Evolutionary conservation across 441 rosid genomes (phyloP).

Genomic region (Euphorbia celastroides): DNA sequence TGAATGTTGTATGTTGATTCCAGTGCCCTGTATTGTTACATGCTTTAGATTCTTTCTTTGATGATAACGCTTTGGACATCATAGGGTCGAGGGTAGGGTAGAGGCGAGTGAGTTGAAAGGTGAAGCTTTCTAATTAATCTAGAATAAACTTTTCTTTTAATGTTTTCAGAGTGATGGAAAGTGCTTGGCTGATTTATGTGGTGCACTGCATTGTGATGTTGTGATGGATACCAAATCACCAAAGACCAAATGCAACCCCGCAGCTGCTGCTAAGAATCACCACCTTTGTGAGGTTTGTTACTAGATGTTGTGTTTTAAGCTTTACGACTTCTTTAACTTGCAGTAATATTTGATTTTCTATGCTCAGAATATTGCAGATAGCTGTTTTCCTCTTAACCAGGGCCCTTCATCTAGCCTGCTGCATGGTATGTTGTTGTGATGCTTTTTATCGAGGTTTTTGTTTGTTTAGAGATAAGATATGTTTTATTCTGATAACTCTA

Average conservation of each 20-base stretch:
- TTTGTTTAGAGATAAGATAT: conserved; percentile 1
- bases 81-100: not conserved
- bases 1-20: conserved; percentile 64
- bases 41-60: not conserved
- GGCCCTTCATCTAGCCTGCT: conserved; percentile 78
- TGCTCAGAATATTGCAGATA: conserved; percentile 81
- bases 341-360: conserved; percentile 14
- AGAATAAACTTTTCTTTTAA: not conserved
- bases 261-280: conserved; percentile 72
- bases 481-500: conserved; percentile 9
- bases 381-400: conserved; percentile 75
- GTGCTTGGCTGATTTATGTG: conserved; percentile 95
- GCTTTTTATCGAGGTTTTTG: conserved; percentile 8
- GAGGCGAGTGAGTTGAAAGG: not conserved
- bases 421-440: conserved; percentile 54
- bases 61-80: not conserved
- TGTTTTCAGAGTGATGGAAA: conserved; percentile 58
- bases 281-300: conserved; percentile 87
- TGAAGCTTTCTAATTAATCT: not conserved
- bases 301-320: conserved; percentile 10
- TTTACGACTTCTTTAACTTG: conserved; percentile 7
- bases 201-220: conserved; percentile 90
- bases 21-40: conserved; percentile 19
- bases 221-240: conserved; percentile 51
- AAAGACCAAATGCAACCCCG: conserved; percentile 83